Percentiles rank a stretch among this genome's conserved stretches.
These are phyloP conservation scores for Pseudonitzschia pungens DNA, from an alignment of 108 stramenopile species.

Conservation along the genomic window DNA sequence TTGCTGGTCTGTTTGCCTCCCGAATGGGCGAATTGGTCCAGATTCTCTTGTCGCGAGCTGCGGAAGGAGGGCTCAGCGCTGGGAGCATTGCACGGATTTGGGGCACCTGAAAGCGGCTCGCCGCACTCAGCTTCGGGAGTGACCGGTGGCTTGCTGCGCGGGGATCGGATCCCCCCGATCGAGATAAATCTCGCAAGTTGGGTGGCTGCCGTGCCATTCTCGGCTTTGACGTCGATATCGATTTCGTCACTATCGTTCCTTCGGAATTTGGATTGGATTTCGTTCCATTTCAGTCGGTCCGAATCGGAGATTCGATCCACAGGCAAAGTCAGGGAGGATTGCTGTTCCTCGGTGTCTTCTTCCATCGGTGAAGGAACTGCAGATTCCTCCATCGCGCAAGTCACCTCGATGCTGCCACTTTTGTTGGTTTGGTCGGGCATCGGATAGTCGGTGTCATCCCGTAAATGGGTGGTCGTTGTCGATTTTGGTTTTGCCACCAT, in stretches of 20 bases:
- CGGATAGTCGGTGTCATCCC: neutral
- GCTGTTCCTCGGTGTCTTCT: neutral
- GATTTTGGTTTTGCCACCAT: neutral
- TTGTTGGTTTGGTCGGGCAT: neutral
- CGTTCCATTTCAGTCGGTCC: conserved; percentile 30
- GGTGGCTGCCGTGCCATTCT: neutral
- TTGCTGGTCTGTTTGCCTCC: too few relatives aligned
- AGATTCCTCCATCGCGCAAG: neutral
- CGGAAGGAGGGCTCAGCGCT: too few relatives aligned
- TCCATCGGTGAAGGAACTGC: neutral
- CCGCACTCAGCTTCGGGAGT: neutral
- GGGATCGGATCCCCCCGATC: neutral
- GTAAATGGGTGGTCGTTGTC: neutral
- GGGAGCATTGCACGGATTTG: too few relatives aligned
- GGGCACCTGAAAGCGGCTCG: too few relatives aligned
- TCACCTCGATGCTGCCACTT: too few relatives aligned
- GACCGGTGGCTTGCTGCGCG: neutral
- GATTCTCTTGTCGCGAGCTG: too few relatives aligned
- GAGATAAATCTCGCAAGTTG: neutral
- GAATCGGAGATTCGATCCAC: conserved; percentile 17
- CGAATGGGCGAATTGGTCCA: too few relatives aligned
- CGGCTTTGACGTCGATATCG: neutral
- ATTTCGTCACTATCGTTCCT: neutral
- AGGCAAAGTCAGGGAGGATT: too few relatives aligned
- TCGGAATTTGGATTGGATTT: conserved; percentile 21